Conservation (phyloP, 2,329 filamentous ascomycete genomes). For the Alternaria dauci region DNA sequence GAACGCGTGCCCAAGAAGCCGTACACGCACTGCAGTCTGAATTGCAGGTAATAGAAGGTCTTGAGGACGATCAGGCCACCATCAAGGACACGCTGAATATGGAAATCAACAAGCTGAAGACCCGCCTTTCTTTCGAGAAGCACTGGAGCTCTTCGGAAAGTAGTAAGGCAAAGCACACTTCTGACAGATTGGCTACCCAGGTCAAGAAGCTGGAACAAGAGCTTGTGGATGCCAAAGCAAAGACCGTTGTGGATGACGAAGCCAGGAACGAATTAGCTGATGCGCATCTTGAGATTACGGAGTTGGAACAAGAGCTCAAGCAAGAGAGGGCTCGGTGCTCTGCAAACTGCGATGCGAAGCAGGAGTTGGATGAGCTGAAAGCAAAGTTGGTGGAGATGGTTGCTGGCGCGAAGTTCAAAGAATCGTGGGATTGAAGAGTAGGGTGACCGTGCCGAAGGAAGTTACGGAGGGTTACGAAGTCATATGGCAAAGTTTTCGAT, state of each 20-base stretch:
- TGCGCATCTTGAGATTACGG: fast-evolving
- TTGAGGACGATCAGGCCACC: neutral
- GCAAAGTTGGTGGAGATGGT: neutral
- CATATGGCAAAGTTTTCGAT: too few species aligned
- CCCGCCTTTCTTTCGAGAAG: too few species aligned
- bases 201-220: neutral
- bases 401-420: neutral
- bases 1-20: neutral
- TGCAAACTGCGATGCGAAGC: neutral
- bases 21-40: fast-evolving
- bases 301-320: neutral
- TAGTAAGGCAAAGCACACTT: too few species aligned
- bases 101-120: neutral
- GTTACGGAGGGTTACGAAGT: too few species aligned
- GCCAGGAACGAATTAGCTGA: neutral
- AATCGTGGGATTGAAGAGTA: neutral
- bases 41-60: too few species aligned
- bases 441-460: neutral
- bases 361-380: neutral
- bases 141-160: too few species aligned
- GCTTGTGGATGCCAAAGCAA: neutral
- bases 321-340: neutral
- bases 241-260: neutral
- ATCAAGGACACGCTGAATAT: neutral
- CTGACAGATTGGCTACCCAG: neutral